Percentiles rank a stretch among this genome's conserved stretches.
Conservation (phyloP, 2,329 filamentous ascomycete species). For the Xylaria digitata region DNA sequence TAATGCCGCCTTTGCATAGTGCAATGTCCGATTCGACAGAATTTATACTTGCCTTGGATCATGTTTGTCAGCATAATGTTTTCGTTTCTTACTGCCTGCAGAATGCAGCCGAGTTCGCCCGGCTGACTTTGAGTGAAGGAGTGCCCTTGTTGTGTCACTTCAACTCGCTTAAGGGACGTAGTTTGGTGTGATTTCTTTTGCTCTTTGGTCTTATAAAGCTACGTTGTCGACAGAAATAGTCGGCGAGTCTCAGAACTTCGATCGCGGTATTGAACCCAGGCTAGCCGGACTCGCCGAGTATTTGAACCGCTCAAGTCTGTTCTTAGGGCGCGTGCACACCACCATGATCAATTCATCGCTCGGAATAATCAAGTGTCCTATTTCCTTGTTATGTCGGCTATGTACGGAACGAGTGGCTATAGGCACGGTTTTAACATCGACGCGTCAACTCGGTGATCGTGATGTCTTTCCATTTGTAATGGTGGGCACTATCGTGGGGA, state of each 20-base stretch:
- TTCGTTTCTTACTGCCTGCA: constrained; percentile 10
- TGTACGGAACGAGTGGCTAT: not conserved
- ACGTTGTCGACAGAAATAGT: not conserved
- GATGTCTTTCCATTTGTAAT: constrained; percentile 12
- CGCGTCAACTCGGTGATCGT: constrained; percentile 2
- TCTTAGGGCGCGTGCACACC: not conserved
- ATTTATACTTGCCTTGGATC: not conserved
- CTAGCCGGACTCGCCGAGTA: not conserved
- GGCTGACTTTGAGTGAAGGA: not conserved
- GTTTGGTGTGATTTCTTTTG: not conserved
- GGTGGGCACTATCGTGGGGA: not conserved
- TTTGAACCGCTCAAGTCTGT: not conserved
- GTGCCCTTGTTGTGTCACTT: not conserved
- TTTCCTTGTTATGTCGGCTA: not conserved
- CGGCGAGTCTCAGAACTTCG: not conserved
- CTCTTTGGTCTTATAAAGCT: not conserved
- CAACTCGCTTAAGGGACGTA: not conserved
- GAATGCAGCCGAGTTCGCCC: constrained; percentile 9
- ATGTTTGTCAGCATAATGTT: constrained; percentile 25
- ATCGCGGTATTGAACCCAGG: not conserved
- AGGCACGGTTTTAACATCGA: not conserved
- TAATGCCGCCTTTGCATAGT: too few species aligned
- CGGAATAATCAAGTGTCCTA: not conserved
- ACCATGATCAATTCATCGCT: too few species aligned
- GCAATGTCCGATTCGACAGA: constrained; percentile 11